These are phyloP conservation scores for Botrytis sinoallii DNA, from an alignment of 2,329 filamentous ascomycete genomes.

Conservation along the genomic window DNA sequence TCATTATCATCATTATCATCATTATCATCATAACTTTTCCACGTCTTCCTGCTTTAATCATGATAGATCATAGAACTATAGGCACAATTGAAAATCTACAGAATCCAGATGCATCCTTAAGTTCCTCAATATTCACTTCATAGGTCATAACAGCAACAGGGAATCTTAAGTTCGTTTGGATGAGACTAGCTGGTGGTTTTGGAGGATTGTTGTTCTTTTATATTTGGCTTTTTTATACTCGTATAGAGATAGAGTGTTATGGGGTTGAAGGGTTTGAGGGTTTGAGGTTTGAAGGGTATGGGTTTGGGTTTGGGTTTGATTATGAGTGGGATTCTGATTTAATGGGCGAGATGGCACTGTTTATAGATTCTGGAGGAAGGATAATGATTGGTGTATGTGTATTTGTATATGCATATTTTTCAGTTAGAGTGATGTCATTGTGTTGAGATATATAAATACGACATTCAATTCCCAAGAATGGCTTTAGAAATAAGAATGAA, in stretches of 20 bases:
- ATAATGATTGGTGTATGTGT: too few species aligned
- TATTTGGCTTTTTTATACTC: not conserved
- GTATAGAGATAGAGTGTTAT: not conserved
- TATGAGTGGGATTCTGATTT: too few species aligned
- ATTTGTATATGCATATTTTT: not conserved
- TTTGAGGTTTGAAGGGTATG: too few species aligned
- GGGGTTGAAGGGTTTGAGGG: not conserved
- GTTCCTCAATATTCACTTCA: not conserved
- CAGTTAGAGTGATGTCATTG: not conserved
- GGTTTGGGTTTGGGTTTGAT: too few species aligned
- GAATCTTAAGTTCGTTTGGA: not conserved
- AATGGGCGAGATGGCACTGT: too few species aligned
- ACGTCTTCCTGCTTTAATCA: not conserved
- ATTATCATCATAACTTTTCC: not conserved
- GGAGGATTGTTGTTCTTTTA: not conserved
- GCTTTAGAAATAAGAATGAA: too few species aligned
- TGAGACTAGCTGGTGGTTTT: not conserved
- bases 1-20: too few species aligned
- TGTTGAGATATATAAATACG: not conserved
- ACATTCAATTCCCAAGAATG: too few species aligned
- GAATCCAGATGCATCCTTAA: accelerated
- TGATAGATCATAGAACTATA: not conserved
- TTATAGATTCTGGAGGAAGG: too few species aligned
- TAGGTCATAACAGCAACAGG: accelerated
- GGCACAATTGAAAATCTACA: not conserved